Evolutionary conservation across 148 eudicot genomes (phyloP), one percentile per base, ranked within the genome.

Genomic region (Rheum nobile): DNA sequence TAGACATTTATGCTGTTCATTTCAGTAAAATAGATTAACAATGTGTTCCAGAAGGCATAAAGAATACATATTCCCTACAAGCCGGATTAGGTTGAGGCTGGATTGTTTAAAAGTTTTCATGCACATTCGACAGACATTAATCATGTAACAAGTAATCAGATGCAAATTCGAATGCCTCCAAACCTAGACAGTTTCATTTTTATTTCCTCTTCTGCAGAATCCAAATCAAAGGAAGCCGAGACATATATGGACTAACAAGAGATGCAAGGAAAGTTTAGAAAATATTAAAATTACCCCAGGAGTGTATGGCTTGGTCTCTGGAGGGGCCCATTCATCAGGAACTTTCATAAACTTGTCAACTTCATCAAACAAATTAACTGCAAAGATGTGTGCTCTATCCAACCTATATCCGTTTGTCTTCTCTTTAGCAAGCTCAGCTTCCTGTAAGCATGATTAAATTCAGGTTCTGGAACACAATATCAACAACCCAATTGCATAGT

Each of bases 321-420:
- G 96, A 41, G 97, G 94, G 34, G 99, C 97, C 99, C 99, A 95
- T 75, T 95, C 92, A 78, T 92, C 89, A 38, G 97, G 96, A 75
- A 95, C 96, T 70, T 79, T 88, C 92, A 86, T 77, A 74, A 87
- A 95, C 86, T 86, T 92, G 41, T 95, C 97, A 32, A 95, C 83
- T 46, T 95, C 99, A 77, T 88, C 91, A 75, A 91, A 95, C 88
- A 88, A 75, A 76, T 88, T 95, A 0, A 91, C 97, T 71, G 89
- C 80, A 84, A 94, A 87, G 72, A 87, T 81, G 75, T 95, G 97
- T 0, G 96, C 79, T 71, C 76, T 87, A 81, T 87, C 97, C 79
- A 95, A 75, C 75, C 81, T 88, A 82, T 89, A 89, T 28, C 88
- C 89, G 71, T 93, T 74, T 7, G 94, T 89, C 81, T 86, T 91